These are phyloP conservation scores for Emmonsia crescens DNA, from an alignment of 2,329 filamentous ascomycete species.

Conservation along the genomic window DNA sequence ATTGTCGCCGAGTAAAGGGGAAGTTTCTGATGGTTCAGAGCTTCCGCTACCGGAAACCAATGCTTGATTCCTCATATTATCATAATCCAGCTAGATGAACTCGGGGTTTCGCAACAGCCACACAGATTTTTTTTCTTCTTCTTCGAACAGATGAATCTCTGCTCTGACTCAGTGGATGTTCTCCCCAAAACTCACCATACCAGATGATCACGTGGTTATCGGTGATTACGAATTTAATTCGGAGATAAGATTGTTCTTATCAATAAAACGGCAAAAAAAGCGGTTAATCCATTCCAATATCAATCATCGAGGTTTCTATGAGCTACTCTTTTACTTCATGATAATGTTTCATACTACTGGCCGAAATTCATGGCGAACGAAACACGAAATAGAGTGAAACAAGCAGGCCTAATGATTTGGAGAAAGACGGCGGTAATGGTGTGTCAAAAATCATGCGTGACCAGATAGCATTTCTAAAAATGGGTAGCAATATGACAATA, in stretches of 20 bases:
- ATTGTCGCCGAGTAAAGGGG: constrained; percentile 31
- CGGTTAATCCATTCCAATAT: too few species aligned
- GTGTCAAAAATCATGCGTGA: neutral
- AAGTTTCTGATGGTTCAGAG: constrained; percentile 29
- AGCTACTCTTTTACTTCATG: too few species aligned
- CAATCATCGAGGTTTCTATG: too few species aligned
- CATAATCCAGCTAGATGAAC: neutral
- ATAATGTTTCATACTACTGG: too few species aligned
- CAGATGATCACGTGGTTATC: neutral
- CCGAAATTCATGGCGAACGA: neutral
- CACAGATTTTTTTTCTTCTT: neutral
- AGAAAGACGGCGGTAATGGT: neutral
- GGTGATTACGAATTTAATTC: neutral
- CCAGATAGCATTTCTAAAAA: neutral
- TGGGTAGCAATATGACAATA: neutral
- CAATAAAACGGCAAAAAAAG: too few species aligned
- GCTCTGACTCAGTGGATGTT: neutral
- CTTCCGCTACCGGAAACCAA: neutral
- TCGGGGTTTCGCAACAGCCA: neutral
- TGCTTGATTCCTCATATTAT: constrained; percentile 6
- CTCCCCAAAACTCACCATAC: neutral
- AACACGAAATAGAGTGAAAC: neutral
- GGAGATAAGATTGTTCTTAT: too few species aligned
- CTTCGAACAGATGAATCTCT: neutral
- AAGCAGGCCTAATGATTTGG: neutral